Evolutionary conservation across 306 rosid genomes (phyloP), one percentile per base, ranked within the genome.

Genomic region (Glycine tomentella): DNA sequence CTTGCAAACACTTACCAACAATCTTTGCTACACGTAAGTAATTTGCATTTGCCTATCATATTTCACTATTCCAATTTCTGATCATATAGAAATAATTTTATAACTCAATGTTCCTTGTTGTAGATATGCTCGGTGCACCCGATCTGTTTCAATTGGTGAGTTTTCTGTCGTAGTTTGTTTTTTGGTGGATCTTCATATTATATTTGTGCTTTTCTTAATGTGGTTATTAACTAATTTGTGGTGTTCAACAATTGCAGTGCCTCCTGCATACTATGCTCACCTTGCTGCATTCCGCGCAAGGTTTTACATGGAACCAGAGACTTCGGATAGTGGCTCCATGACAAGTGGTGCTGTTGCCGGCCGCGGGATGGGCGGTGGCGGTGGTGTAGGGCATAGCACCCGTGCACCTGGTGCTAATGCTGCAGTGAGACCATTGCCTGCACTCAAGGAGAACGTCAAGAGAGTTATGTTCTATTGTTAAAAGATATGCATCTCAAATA

Each of bases 221-320:
- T 10, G 3, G 9, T 11, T 55, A 38, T 38, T 38, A 42, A 42
- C 64, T 6, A 36, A 3, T 1, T 64, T 8, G 12, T 46, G 16
- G 61, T 76, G 34, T 16, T 9, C 14, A 13, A 9, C 51, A 59
- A 74, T 74, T 78, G 79, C 97, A 96, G 98, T 96, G 67, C 99
- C 99, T 5, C 99, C 99, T 0, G 99, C 98, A 0, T 96, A 93
- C 59, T 96, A 96, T 45, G 99, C 99, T 0, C 99, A 96, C 76
- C 82, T 96, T 59, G 99, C 99, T 36, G 99, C 99, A 0, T 96
- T 96, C 59, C 86, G 98, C 1, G 99, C 98, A 53, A 91, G 99
- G 4, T 96, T 93, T 77, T 96, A 96, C 5, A 89, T 92, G 99
- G 99, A 96, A 69, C 99, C 99, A 0, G 97, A 94, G 59, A 89